These are phyloP conservation scores for Zygoascus hellenicus DNA, from an alignment of 1,139 yeast species.

Conservation along the genomic window DNA sequence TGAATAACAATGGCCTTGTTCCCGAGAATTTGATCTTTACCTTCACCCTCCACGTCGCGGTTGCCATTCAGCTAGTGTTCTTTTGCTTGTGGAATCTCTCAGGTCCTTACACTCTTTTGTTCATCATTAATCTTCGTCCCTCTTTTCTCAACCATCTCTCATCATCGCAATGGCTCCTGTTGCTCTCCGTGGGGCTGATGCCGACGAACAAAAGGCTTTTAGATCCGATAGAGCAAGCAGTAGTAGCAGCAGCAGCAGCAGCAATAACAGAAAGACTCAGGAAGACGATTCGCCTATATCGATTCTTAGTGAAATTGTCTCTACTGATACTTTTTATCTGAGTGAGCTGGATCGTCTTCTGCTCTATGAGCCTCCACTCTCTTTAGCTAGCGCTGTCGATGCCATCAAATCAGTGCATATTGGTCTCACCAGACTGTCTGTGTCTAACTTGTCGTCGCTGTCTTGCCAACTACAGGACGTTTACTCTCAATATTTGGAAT, in stretches of 20 bases:
- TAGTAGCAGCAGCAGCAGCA: background rate
- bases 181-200: background rate
- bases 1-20: too few relatives aligned
- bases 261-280: background rate
- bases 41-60: too few relatives aligned
- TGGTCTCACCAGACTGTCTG: background rate
- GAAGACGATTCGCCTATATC: background rate
- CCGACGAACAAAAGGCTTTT: too few relatives aligned
- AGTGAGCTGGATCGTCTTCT: conserved; percentile 12
- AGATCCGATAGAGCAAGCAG: too few relatives aligned
- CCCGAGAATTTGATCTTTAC: too few relatives aligned
- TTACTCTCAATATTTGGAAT: conserved; percentile 27
- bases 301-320: conserved; percentile 8
- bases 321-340: conserved; percentile 12
- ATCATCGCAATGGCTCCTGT: background rate
- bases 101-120: too few relatives aligned
- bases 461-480: conserved; percentile 4
- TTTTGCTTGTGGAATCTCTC: too few relatives aligned
- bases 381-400: conserved; percentile 6
- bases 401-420: conserved; percentile 7
- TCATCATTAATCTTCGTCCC: background rate
- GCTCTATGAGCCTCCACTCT: conserved; percentile 3
- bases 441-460: conserved; percentile 4
- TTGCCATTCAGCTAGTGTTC: too few relatives aligned
- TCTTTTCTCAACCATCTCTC: background rate